These are phyloP conservation scores for Alternaria metachromatica DNA, from an alignment of 2,329 filamentous ascomycete genomes.

Conservation along the genomic window DNA sequence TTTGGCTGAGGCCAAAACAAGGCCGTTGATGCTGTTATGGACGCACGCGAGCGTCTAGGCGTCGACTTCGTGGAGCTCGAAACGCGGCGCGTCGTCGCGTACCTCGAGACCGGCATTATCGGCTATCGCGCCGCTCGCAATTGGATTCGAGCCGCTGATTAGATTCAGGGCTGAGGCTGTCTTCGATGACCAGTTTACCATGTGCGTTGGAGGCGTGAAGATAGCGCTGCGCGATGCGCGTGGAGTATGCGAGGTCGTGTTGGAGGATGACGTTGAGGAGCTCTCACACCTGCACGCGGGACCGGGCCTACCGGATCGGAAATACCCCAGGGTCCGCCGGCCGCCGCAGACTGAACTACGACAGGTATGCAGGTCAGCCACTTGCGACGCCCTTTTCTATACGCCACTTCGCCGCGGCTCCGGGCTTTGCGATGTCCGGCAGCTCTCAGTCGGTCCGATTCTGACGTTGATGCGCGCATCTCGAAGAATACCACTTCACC, in stretches of 20 bases:
- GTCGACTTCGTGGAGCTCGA: background rate
- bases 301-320: no score
- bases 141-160: background rate
- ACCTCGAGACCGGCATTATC: background rate
- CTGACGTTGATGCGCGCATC: background rate
- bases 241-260: background rate
- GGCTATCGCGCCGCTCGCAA: background rate
- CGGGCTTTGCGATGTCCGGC: background rate
- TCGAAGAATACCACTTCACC: background rate
- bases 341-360: background rate
- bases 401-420: background rate
- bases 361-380: background rate
- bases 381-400: background rate
- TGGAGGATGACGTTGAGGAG: background rate
- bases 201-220: background rate
- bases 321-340: no score
- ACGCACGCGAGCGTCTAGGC: no score
- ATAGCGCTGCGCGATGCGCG: background rate
- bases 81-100: background rate
- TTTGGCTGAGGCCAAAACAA: no score
- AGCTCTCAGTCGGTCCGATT: background rate
- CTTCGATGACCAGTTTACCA: rapidly evolving
- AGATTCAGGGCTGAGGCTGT: background rate
- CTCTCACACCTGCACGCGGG: no score
- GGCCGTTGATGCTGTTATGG: no score